A percentile compares a stretch with the other conserved stretches of the same genome.
Evolutionary conservation across 805 yeast genomes (phyloP).

Genomic region (Candida saitoana): DNA sequence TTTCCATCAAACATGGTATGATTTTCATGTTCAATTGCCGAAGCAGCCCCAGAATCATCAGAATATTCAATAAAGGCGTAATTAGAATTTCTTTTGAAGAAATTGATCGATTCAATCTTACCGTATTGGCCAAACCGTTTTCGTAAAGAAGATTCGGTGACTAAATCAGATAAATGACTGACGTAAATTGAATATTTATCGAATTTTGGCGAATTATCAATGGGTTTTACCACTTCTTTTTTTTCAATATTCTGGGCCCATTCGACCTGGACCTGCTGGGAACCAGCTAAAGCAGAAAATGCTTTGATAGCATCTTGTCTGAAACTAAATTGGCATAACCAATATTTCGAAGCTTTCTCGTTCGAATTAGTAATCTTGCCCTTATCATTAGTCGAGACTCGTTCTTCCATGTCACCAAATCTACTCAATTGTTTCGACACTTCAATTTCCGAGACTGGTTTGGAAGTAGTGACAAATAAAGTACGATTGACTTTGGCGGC

Average conservation of each 20-base stretch:
- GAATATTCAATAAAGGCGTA: constrained; percentile 73
- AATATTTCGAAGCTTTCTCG: constrained; percentile 35
- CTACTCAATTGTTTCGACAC: constrained; percentile 36
- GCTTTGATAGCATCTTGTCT: constrained; percentile 88
- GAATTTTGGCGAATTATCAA: constrained; percentile 21
- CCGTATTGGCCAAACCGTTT: constrained; percentile 69
- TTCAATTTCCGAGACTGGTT: constrained; percentile 19
- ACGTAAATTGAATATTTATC: constrained; percentile 75
- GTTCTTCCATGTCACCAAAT: constrained; percentile 75
- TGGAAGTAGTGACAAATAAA: constrained; percentile 48
- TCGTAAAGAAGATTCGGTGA: constrained; percentile 50
- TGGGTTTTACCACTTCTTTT: background rate
- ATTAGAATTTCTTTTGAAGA: constrained; percentile 46
- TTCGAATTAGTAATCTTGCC: constrained; percentile 19
- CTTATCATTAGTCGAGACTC: constrained; percentile 40
- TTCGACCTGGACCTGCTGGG: constrained; percentile 56
- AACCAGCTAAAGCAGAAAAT: constrained; percentile 60
- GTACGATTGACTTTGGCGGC: constrained; percentile 90
- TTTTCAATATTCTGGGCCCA: constrained; percentile 81
- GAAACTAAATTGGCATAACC: constrained; percentile 76
- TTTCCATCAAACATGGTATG: constrained; percentile 69
- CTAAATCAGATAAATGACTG: constrained; percentile 60
- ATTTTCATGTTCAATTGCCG: constrained; percentile 82
- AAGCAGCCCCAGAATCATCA: constrained; percentile 70
- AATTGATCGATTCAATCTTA: constrained; percentile 51